Conservation (phyloP, 2,329 filamentous ascomycete species). For the Trichoderma citrinoviride region DNA sequence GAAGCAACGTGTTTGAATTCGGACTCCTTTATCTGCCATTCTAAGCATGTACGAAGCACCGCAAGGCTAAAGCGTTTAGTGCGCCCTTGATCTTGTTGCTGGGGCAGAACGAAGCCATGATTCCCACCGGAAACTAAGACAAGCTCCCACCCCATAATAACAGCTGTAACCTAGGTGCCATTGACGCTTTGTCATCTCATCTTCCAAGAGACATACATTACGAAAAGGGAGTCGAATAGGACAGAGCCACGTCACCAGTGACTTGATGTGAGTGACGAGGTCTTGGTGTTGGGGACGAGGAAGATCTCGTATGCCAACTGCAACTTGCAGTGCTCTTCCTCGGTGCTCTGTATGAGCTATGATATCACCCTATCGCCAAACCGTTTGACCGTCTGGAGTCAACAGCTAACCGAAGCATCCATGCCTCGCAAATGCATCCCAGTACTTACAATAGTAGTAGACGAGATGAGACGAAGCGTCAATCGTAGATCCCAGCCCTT, state of each 20-base stretch:
- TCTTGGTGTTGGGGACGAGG: not conserved
- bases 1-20: not conserved
- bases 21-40: not conserved
- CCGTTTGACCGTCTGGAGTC: slow-evolving; percentile 8
- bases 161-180: not conserved
- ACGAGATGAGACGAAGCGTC: slow-evolving; percentile 19
- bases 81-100: slow-evolving; percentile 13
- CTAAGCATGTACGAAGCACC: not conserved
- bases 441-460: not conserved
- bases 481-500: slow-evolving; percentile 19
- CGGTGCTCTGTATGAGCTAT: not conserved
- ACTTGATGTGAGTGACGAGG: not conserved
- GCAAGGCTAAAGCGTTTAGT: slow-evolving; percentile 1
- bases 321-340: not conserved
- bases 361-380: not conserved
- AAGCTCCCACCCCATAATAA: not conserved
- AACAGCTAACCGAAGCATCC: slow-evolving; percentile 11
- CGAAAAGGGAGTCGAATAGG: not conserved
- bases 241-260: slow-evolving; percentile 7
- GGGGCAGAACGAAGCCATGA: not conserved
- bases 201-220: not conserved
- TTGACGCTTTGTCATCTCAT: not conserved
- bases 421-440: slow-evolving; percentile 10
- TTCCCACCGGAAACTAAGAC: slow-evolving; percentile 17
- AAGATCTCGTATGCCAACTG: not conserved